Base-by-base conservation (phyloP, 805 yeast genomes). In the Candida dendrica region DNA sequence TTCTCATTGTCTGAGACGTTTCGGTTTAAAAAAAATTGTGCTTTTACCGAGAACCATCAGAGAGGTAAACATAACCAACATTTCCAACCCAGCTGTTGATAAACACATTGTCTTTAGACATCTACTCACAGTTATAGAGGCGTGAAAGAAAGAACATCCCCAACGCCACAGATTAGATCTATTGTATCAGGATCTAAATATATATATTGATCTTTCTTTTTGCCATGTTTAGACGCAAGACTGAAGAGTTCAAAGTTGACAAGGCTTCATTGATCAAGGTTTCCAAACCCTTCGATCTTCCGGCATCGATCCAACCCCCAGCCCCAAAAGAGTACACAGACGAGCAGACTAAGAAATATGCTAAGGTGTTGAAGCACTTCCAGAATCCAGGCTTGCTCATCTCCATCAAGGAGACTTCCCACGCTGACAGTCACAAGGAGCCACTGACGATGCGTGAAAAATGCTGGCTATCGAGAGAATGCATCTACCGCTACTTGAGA, bases 401-500 rank as follows among this genome's bases (percentile, higher is more conserved):
- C 11, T 78, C 84, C 2, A 56, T 64, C 11, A 63, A 63, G 18
- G 86, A 80, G 53, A 71, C 19, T 39, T 43, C 13, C 7, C 15
- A n/a, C 15, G 59, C 64, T 27, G 61, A 61, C 18, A 58, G 60
- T 2, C 60, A 60, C n/a, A 60, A 61, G 39, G 58, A 57, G 34
- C 64, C 71, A 2, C 56, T 72, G 36, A 59, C 58, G 43, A 61
- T 15, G 41, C 60, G 20, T 39, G 96, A 89, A 60, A 81, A 78
- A 60, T 83, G 93, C 0, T 90, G 96, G 96, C 66, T 90, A 42
- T 83, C 95, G 3, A 72, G 83, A 51, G 97, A 90, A 61, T 89
- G 96, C 59, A 68, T 89, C 40, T 64, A 85, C 55, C 74, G 97
- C 53, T 90, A 89, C 59, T 65, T 89, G 43, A 72, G 96, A 40